Evolutionary conservation across 1,284 basidiomycete species (phyloP).

Genomic region (Sanghuangporus baumii): DNA sequence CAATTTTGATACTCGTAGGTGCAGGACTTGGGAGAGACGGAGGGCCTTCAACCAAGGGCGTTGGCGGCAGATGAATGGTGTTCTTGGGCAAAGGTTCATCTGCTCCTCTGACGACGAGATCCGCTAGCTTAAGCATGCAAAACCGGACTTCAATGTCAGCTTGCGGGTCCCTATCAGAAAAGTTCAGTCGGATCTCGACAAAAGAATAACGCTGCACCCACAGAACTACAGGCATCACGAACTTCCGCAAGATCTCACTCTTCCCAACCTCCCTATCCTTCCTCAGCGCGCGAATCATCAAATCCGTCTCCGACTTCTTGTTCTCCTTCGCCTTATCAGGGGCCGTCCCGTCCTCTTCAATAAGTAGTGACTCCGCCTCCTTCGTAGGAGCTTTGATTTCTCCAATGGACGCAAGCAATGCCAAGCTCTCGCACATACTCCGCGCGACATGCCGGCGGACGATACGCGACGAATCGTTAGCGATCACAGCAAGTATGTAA

Average conservation of each 20-base stretch:
- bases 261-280: conserved; percentile 85
- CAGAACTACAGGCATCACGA: conserved; percentile 76
- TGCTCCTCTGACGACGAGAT: conserved; percentile 78
- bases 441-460: conserved; percentile 86
- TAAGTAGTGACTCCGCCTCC: conserved; percentile 68
- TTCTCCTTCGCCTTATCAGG: conserved; percentile 63
- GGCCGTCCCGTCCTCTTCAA: conserved; percentile 78
- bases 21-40: conserved; percentile 36
- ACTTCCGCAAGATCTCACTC: conserved; percentile 74
- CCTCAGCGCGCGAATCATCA: conserved; percentile 74
- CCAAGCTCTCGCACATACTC: conserved; percentile 82
- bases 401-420: conserved; percentile 83
- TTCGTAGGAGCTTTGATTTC: conserved; percentile 78
- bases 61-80: conserved; percentile 78
- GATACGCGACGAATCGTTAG: conserved; percentile 77
- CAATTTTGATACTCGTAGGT: conserved; percentile 36
- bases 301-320: conserved; percentile 75
- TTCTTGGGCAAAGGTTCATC: conserved; percentile 85
- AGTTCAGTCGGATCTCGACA: background rate
- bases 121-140: conserved; percentile 88
- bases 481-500: conserved; percentile 89
- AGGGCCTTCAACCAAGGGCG: conserved; percentile 58
- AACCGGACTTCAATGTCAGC: conserved; percentile 87
- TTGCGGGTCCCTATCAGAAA: conserved; percentile 50
- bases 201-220: conserved; percentile 35